Evolutionary conservation across 2,329 filamentous ascomycete genomes (phyloP).

Genomic region (Fusarium udum): DNA sequence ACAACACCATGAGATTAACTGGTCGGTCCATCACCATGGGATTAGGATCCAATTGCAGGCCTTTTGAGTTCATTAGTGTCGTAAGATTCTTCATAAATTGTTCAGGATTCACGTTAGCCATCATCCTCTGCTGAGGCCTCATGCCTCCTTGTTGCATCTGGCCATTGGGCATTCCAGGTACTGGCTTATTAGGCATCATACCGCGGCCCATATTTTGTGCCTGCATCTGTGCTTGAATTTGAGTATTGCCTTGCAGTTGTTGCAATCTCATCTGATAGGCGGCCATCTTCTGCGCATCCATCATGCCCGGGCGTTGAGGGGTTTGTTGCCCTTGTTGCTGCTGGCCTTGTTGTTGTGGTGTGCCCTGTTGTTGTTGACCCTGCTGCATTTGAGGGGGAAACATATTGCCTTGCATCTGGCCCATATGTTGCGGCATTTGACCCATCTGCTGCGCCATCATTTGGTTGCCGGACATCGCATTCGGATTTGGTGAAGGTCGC

Average conservation of each 20-base stretch:
- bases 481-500: conserved; percentile 64
- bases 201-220: conserved; percentile 55
- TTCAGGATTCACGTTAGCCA: conserved; percentile 65
- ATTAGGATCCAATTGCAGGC: conserved; percentile 77
- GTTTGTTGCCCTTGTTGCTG: conserved; percentile 49
- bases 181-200: conserved; percentile 64
- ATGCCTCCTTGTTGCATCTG: conserved; percentile 62
- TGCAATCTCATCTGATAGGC: conserved; percentile 87
- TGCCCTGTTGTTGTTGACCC: conserved; percentile 57
- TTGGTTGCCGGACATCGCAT: conserved; percentile 60
- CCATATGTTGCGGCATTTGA: conserved; percentile 58
- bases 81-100: conserved; percentile 80
- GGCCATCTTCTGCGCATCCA: conserved; percentile 78
- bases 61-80: conserved; percentile 79
- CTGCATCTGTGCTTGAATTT: conserved; percentile 64
- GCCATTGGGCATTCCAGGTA: conserved; percentile 62
- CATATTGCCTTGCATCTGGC: conserved; percentile 57
- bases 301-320: conserved; percentile 42
- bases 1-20: conserved; percentile 80
- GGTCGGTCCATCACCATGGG: conserved; percentile 78
- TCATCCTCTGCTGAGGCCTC: conserved; percentile 60
- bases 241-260: conserved; percentile 69
- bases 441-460: conserved; percentile 65
- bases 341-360: conserved; percentile 52
- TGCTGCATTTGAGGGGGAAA: conserved; percentile 54